Evolutionary conservation across 345 rosid species (phyloP).

Genomic region (Aquilaria yunnanensis): DNA sequence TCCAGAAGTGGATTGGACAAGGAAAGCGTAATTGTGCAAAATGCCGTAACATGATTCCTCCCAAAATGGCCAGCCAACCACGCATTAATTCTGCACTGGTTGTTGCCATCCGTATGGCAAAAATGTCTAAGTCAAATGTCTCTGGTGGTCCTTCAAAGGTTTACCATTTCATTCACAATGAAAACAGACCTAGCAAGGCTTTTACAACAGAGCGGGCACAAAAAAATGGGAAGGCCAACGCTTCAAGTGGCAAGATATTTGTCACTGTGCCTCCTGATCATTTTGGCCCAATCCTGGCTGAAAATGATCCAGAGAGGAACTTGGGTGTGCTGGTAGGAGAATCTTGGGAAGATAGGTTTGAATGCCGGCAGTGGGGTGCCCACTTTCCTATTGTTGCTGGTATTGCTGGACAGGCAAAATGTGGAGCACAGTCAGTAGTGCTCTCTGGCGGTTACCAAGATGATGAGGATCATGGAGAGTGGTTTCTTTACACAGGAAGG

Average conservation of each 20-base stretch:
- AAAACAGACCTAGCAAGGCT: constrained; percentile 52
- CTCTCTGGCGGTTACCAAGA: constrained; percentile 70
- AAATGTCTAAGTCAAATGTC: constrained; percentile 23
- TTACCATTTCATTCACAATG: constrained; percentile 40
- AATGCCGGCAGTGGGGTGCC: constrained; percentile 72
- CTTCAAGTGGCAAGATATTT: constrained; percentile 62
- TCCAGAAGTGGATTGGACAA: constrained; percentile 51
- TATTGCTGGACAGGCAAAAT: constrained; percentile 50
- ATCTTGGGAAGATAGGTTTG: constrained; percentile 49
- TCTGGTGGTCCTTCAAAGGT: constrained; percentile 19
- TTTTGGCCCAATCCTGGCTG: constrained; percentile 65
- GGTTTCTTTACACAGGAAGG: constrained; percentile 86
- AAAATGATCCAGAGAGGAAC: constrained; percentile 54
- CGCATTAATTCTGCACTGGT: constrained; percentile 52
- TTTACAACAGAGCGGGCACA: constrained; percentile 52
- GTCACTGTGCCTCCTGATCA: constrained; percentile 55
- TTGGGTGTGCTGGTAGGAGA: constrained; percentile 71
- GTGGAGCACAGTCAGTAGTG: constrained; percentile 65
- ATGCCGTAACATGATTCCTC: constrained; percentile 42
- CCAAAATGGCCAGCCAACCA: constrained; percentile 46
- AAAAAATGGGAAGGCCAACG: constrained; percentile 54
- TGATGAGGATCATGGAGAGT: constrained; percentile 81
- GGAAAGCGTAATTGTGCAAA: constrained; percentile 47
- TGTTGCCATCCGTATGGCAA: constrained; percentile 49
- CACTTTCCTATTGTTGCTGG: constrained; percentile 59